phyloP scores from a whole-genome alignment of 129 eudicot species.

The Apium graveolens region DNA sequence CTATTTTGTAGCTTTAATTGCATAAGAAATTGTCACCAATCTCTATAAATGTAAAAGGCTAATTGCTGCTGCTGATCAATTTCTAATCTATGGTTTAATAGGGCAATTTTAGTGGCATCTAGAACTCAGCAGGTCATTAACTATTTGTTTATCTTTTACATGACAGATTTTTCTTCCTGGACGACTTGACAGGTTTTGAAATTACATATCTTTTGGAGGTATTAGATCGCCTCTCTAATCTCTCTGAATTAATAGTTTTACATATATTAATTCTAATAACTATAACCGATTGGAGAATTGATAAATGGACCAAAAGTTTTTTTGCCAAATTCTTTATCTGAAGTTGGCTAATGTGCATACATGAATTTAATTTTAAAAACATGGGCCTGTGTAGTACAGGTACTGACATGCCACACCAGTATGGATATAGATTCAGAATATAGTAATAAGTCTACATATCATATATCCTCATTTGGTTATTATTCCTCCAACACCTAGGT shows the following conservation, averaged over 20 bases:
- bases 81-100: background rate
- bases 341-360: background rate
- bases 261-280: background rate
- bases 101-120: background rate
- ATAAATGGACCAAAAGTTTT: background rate
- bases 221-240: conserved; percentile 1
- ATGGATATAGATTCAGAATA: background rate
- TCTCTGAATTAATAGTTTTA: background rate
- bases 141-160: background rate
- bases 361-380: background rate
- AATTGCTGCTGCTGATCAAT: background rate
- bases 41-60: background rate
- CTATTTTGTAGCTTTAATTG: background rate
- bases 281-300: background rate
- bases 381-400: background rate
- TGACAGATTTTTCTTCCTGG: conserved; percentile 86
- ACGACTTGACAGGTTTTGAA: conserved; percentile 96
- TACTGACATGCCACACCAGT: background rate
- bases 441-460: too few relatives aligned
- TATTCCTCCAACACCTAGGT: background rate
- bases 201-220: conserved; percentile 90
- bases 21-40: background rate
- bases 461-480: background rate
- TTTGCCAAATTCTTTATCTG: background rate
- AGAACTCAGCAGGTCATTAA: background rate